Base-by-base conservation (phyloP, 495 filamentous ascomycete species). In the Xylaria castorea region DNA sequence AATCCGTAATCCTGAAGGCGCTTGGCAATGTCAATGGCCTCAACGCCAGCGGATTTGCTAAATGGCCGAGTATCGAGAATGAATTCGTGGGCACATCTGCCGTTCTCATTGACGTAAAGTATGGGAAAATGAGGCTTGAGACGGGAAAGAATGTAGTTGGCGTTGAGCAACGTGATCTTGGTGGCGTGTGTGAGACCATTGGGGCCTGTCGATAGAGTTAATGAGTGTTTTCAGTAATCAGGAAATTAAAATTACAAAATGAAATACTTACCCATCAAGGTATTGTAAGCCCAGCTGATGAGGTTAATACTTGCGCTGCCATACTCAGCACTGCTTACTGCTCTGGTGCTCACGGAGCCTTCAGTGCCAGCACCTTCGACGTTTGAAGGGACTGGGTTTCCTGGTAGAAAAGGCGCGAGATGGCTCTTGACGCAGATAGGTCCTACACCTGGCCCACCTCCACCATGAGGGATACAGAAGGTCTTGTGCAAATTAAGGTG, bases 401-500 rank as follows among this genome's bases (percentile, higher is more conserved):
- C 74, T 1, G 96, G 97, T 48, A 99, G 88, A 87, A 90, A 95
- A 20, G 89, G 87, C 9, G 87, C 83, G 60, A 99, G 89, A 77
- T 97, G 94, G 61, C 88, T 82, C 75, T 93, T 95, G 51, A 98
- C 96, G 76, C 95, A 95, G 71, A 99, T 97, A 66, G 96, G 96
- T 1, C 96, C 96, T 55, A 98, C 94, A 72, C 96, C 96, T 7
- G 96, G 96, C 30, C 96, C 96, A 71, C 96, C 96, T 71, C 96
- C 96, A 65, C 96, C 96, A 81, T 99, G 96, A 27, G 96, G 96
- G 76, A 99, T 99, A 83, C 96, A 99, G 87, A 99, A 99, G 1
- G 96, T 99, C 85, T 99, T 99, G 88, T 99, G 96, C 20, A 99
- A 86, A 81, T 99, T 99, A 68, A 99, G 84, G 84, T 99, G 96